phyloP scores from a whole-genome alignment of 257 asterid genomes.

The Nyctanthes arbortristis region DNA sequence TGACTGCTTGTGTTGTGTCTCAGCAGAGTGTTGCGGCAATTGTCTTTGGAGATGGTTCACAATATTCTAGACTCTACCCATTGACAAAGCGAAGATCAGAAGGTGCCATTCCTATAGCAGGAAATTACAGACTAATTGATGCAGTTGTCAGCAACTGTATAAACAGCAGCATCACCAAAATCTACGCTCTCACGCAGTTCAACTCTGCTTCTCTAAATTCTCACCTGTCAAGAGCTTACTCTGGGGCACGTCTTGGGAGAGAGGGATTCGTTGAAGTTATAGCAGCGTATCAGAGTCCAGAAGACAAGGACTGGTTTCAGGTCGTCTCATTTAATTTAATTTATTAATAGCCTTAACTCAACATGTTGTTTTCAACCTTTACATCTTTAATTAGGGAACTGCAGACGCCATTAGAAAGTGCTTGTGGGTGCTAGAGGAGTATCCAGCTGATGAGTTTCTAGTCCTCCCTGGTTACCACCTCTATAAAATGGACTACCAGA shows the following conservation, averaged over 20 bases:
- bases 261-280: slow-evolving; percentile 80
- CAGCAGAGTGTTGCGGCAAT: slow-evolving; percentile 93
- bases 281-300: slow-evolving; percentile 84
- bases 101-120: slow-evolving; percentile 87
- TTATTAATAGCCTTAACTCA: too few relatives aligned
- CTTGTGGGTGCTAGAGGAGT: slow-evolving; percentile 75
- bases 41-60: slow-evolving; percentile 79
- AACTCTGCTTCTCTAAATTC: slow-evolving; percentile 88
- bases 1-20: slow-evolving; percentile 7
- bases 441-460: slow-evolving; percentile 54
- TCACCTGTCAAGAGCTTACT: slow-evolving; percentile 81
- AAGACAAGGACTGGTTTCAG: slow-evolving; percentile 80
- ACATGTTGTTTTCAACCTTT: too few relatives aligned
- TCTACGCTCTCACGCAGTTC: slow-evolving; percentile 84
- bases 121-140: slow-evolving; percentile 75
- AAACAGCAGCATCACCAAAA: slow-evolving; percentile 75
- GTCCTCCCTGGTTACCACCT: slow-evolving; percentile 91
- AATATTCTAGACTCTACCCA: slow-evolving; percentile 68
- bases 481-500: slow-evolving; percentile 79
- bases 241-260: slow-evolving; percentile 50
- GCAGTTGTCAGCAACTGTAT: slow-evolving; percentile 92
- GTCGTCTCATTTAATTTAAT: too few relatives aligned
- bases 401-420: slow-evolving; percentile 90
- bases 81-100: slow-evolving; percentile 78
- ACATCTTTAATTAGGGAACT: slow-evolving; percentile 70